Evolutionary conservation across 2,329 filamentous ascomycete genomes (phyloP).

Genomic region (Talaromyces marneffei): DNA sequence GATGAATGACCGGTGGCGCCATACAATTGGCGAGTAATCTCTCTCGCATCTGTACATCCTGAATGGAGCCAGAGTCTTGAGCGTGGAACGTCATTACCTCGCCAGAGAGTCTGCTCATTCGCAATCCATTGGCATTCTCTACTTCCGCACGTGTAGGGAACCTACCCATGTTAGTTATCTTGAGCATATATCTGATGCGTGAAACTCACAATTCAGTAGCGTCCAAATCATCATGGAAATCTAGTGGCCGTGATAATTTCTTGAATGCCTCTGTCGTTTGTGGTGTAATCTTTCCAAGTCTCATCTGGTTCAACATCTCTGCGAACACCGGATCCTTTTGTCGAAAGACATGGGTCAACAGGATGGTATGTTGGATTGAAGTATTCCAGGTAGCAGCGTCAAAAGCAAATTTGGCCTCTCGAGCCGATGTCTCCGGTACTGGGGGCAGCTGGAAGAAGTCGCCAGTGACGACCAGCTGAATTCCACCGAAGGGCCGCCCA

Average conservation of each 20-base stretch:
- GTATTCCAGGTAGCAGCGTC: conserved; percentile 88
- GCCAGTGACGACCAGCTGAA: conserved; percentile 90
- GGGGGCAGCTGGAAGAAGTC: conserved; percentile 98
- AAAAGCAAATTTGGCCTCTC: conserved; percentile 81
- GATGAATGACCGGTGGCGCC: conserved; percentile 70
- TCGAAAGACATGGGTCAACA: conserved; percentile 90
- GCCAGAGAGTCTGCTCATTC: conserved; percentile 68
- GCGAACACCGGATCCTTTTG: conserved; percentile 89
- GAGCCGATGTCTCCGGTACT: conserved; percentile 67
- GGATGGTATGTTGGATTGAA: conserved; percentile 90
- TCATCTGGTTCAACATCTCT: conserved; percentile 95
- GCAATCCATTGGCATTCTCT: conserved; percentile 71
- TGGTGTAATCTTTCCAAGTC: conserved; percentile 73
- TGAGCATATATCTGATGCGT: neutral
- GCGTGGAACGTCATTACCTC: conserved; percentile 64
- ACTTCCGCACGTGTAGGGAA: conserved; percentile 90
- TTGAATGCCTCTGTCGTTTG: conserved; percentile 72
- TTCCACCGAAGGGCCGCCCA: conserved; percentile 87
- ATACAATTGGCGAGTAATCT: conserved; percentile 84
- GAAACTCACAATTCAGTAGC: conserved; percentile 70
- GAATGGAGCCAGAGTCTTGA: conserved; percentile 62
- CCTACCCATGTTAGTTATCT: conserved; percentile 35
- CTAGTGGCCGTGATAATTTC: conserved; percentile 62
- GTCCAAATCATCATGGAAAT: conserved; percentile 67
- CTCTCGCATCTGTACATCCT: conserved; percentile 63